A percentile compares a stretch with the other conserved stretches of the same genome.
Evolutionary conservation across 306 rosid species (phyloP).

Genomic region (Prinsepia uniflora): DNA sequence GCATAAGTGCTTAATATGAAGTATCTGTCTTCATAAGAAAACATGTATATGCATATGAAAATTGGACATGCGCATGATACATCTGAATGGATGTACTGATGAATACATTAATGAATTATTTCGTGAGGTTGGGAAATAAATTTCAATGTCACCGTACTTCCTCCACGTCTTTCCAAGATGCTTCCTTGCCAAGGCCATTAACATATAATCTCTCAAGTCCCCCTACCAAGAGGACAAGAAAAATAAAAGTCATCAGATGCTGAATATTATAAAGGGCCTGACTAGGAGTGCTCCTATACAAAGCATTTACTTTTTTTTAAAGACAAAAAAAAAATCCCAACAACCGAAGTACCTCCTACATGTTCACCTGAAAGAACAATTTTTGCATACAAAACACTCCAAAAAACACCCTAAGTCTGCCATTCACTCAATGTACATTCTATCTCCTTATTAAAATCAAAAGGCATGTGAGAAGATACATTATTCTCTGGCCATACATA

Average conservation of each 20-base stretch:
- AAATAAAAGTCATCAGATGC: background rate
- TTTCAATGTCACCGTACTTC: conserved; percentile 49
- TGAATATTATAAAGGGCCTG: background rate
- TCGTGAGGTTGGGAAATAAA: conserved; percentile 26
- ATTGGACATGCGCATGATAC: background rate
- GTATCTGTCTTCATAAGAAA: background rate
- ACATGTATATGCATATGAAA: background rate
- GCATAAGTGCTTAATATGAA: background rate
- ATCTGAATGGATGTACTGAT: background rate
- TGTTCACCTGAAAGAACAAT: background rate
- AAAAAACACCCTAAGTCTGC: background rate
- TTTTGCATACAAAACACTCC: background rate
- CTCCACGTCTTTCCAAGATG: conserved; percentile 63
- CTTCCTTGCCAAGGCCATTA: conserved; percentile 47
- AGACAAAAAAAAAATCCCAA: background rate
- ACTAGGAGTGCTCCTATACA: background rate
- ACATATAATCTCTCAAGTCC: conserved; percentile 64
- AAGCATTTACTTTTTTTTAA: background rate
- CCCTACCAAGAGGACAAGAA: conserved; percentile 39
- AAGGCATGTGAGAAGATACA: background rate
- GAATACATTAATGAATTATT: conserved; percentile 9
- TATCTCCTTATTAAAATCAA: background rate
- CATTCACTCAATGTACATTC: background rate
- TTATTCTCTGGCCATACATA: background rate
- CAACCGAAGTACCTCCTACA: background rate